phyloP scores from a whole-genome alignment of 2,329 filamentous ascomycete species.

The Ascomycota sp. region DNA sequence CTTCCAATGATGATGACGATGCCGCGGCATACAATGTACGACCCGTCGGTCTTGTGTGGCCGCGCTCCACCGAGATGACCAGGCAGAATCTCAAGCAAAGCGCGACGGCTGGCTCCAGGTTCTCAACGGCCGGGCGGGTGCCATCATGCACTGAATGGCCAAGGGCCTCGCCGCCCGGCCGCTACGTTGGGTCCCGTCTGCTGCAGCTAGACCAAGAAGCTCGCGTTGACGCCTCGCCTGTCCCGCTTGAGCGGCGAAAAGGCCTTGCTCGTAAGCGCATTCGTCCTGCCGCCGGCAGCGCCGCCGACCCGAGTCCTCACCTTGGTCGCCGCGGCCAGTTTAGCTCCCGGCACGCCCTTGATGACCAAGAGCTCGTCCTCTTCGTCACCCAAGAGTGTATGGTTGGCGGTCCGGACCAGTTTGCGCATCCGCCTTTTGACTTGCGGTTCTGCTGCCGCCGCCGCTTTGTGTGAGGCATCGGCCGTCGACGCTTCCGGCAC shows the following conservation, averaged over 20 bases:
- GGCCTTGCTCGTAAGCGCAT: conserved; percentile 26
- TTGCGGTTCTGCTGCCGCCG: conserved; percentile 11
- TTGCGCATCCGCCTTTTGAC: conserved; percentile 54
- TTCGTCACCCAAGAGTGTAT: conserved; percentile 53
- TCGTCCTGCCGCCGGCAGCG: conserved; percentile 13
- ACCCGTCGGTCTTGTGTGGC: too few species aligned
- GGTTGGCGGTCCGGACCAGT: conserved; percentile 38
- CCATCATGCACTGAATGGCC: not conserved
- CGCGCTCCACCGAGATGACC: not conserved
- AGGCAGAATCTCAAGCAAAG: not conserved
- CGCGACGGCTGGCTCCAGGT: not conserved
- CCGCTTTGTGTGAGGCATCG: conserved; percentile 2
- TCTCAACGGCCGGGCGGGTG: too few species aligned
- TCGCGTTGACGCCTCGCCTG: conserved; percentile 38
- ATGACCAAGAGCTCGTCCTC: conserved; percentile 15
- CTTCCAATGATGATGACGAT: too few species aligned
- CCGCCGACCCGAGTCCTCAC: conserved; percentile 2
- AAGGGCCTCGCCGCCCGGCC: not conserved
- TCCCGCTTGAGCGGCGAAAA: conserved; percentile 61
- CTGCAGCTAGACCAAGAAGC: conserved; percentile 27
- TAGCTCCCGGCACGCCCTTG: conserved; percentile 14
- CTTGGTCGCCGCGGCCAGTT: conserved; percentile 1
- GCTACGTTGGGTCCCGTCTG: not conserved
- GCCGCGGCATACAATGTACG: too few species aligned
- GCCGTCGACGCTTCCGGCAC: conserved; percentile 15